These are phyloP conservation scores for Cryptococcus amylolentus DNA, from an alignment of 1,284 basidiomycete species.

Conservation along the genomic window DNA sequence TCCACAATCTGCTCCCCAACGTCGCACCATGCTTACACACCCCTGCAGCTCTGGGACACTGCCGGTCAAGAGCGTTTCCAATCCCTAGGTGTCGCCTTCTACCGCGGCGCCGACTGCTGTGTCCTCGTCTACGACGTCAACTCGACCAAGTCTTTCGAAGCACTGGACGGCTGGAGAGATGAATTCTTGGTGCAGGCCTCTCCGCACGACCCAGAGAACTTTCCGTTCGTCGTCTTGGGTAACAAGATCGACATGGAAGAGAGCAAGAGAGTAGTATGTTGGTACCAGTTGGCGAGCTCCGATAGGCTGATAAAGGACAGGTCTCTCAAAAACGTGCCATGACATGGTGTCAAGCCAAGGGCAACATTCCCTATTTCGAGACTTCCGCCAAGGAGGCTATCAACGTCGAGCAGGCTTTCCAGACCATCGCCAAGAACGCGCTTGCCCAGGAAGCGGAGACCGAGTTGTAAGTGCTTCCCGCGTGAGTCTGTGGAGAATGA, in stretches of 20 bases:
- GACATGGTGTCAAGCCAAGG: conserved; percentile 99
- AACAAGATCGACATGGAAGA: conserved; percentile 99
- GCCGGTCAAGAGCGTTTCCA: conserved; percentile 99
- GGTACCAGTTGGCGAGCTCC: neutral
- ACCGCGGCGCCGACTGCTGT: conserved; percentile 98
- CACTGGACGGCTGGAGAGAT: conserved; percentile 94
- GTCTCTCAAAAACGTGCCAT: conserved; percentile 99
- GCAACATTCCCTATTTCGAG: conserved; percentile 99
- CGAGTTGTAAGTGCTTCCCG: conserved; percentile 66
- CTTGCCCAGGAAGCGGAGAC: conserved; percentile 95
- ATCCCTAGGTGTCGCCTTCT: conserved; percentile 96
- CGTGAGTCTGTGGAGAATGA: neutral
- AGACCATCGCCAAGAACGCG: conserved; percentile 98
- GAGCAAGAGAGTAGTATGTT: conserved; percentile 86
- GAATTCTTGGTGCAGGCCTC: conserved; percentile 95
- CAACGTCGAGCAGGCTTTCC: conserved; percentile 99
- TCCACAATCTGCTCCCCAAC: neutral
- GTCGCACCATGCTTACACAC: neutral
- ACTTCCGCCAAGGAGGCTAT: conserved; percentile 99
- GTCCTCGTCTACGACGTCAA: conserved; percentile 99
- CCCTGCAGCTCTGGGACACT: conserved; percentile 88
- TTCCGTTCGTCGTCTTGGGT: conserved; percentile 96
- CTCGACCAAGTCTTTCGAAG: conserved; percentile 93
- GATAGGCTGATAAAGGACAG: conserved; percentile 50
- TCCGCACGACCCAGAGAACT: conserved; percentile 97